Percentiles rank a stretch among this genome's conserved stretches.
Conservation (phyloP, 2,329 filamentous ascomycete species). For the Lachnellula occidentalis region DNA sequence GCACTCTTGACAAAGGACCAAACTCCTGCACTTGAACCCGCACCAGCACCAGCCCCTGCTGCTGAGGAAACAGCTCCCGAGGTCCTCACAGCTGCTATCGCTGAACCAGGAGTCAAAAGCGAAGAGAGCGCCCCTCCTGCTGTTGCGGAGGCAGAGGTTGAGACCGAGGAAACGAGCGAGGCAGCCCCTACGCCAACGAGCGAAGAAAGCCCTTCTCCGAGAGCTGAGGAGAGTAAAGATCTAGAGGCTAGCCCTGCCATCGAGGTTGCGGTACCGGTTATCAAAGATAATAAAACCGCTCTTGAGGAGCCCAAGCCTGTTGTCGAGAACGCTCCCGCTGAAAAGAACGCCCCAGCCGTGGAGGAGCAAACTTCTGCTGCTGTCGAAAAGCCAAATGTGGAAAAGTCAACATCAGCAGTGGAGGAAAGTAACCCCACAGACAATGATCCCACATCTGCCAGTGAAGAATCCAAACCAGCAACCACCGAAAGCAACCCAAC, state of each 20-base stretch:
- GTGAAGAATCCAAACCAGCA: not conserved
- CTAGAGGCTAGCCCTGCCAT: not conserved
- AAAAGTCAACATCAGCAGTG: not conserved
- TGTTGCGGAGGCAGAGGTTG: too few species aligned
- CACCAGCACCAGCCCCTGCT: not conserved
- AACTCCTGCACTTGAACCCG: not conserved
- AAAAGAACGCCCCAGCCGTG: not conserved
- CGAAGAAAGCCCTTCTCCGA: not conserved
- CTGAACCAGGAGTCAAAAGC: not conserved
- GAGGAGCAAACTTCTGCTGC: not conserved
- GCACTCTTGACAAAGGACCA: constrained; percentile 1
- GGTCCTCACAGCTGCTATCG: not conserved
- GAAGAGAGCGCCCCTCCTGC: not conserved
- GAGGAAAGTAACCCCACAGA: not conserved
- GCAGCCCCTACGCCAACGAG: not conserved
- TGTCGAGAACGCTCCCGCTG: not conserved
- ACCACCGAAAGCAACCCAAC: too few species aligned
- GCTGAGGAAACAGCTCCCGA: not conserved
- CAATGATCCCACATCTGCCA: not conserved
- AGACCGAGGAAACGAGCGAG: not conserved
- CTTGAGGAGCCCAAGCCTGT: not conserved
- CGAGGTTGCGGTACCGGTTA: not conserved
- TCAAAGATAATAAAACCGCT: not conserved
- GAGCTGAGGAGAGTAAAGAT: not conserved
- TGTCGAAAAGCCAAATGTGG: not conserved